Evolutionary conservation across 2,329 filamentous ascomycete species (phyloP).

Genomic region (Cadophora malorum): DNA sequence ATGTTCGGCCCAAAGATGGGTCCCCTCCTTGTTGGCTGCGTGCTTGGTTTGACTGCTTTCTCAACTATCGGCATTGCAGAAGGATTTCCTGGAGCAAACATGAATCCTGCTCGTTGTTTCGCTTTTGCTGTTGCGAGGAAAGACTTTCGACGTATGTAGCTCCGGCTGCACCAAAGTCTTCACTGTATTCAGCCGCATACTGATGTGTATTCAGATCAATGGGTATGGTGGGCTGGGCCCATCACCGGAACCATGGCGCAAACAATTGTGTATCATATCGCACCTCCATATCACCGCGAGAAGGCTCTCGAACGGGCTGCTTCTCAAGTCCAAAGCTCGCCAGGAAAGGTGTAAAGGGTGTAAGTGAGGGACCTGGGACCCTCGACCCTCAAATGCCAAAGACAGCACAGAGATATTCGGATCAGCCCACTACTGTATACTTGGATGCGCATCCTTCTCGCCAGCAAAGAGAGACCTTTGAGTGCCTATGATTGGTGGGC

Average conservation of each 20-base stretch:
- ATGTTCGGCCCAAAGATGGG: constrained; percentile 57
- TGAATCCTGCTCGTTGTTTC: constrained; percentile 53
- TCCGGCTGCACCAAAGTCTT: not conserved
- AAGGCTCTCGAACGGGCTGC: constrained; percentile 6
- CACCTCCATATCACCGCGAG: constrained; percentile 43
- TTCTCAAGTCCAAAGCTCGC: constrained; percentile 3
- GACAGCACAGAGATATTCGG: not conserved
- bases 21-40: constrained; percentile 56
- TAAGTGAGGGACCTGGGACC: no score
- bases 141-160: constrained; percentile 29
- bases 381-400: no score
- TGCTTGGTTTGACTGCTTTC: constrained; percentile 48
- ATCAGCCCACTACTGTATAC: not conserved
- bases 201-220: constrained; percentile 43
- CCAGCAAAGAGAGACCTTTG: no score
- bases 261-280: constrained; percentile 43
- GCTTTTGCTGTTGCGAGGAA: constrained; percentile 50
- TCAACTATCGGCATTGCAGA: constrained; percentile 46
- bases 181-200: not conserved
- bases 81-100: constrained; percentile 49
- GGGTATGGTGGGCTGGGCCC: constrained; percentile 49
- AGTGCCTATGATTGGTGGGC: no score
- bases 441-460: no score
- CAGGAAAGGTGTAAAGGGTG: constrained; percentile 7
- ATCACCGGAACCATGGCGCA: constrained; percentile 43